Evolutionary conservation across 2,329 filamentous ascomycete species (phyloP), one percentile per base, ranked within the genome.

Genomic region (Ceratocystis colombiana): DNA sequence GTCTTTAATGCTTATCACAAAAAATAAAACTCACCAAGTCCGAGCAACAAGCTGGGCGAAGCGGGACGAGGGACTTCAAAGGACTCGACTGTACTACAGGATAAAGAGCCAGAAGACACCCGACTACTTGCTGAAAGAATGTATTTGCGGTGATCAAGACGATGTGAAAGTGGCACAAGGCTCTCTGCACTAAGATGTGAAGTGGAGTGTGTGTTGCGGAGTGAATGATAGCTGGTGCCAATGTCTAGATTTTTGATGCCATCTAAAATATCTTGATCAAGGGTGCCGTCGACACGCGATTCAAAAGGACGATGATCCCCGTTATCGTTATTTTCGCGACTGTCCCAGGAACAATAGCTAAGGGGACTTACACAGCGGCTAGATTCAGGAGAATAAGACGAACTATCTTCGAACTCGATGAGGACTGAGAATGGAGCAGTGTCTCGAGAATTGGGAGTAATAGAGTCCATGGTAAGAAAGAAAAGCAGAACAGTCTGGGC

Each of bases 321-420:
- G 57, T 64, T 66, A 53, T 50, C 41, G 61, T 63, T 59, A 48
- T 65, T 59, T 50, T 33, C 44, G n/a, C 64, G 53, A 28, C 64
- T 64, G 61, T 68, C 66, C 63, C 64, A 68, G 33, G 66, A 68
- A 59, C 66, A 68, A 62, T 45, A 68, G 53, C 66, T 68, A 28
- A 64, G 45, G 48, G 64, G 44, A 50, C 66, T 68, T 53, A 48
- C 66, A 63, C 66, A 68, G 61, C 66, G 66, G 53, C 66, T 68
- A 25, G 66, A 66, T 20, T 65, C 57, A 20, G 37, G 41, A 59
- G 66, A 61, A 61, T 61, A 64, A 33, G 55, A 50, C 22, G 59
- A 61, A 44, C 53, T 65, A 50, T 68, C 64, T 57, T 68, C 66
- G 25, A 68, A 20, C 45, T 68, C 66, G 37, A 68, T 45, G 3